These are phyloP conservation scores for Lactarius hengduanensis DNA, from an alignment of 768 basidiomycete species.

Conservation along the genomic window DNA sequence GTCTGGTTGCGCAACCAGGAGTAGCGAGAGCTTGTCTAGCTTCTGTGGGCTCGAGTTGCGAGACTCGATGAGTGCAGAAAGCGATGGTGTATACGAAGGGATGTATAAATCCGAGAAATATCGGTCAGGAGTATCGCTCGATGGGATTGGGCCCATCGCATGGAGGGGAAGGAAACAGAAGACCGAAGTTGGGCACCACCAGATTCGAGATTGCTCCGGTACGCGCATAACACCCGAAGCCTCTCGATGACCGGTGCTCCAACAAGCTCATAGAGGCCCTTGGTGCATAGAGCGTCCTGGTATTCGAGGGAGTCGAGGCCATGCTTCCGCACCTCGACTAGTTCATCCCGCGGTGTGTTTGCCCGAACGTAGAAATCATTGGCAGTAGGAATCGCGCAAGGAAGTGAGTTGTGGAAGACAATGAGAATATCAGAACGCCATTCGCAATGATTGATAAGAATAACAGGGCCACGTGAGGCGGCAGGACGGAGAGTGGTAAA, in stretches of 20 bases:
- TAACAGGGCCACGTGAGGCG: not conserved
- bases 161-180: constrained; percentile 26
- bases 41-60: not conserved
- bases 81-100: not conserved
- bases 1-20: constrained; percentile 11
- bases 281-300: not conserved
- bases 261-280: constrained; percentile 7
- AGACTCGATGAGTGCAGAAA: not conserved
- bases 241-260: not conserved
- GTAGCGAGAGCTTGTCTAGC: not conserved
- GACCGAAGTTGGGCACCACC: not conserved
- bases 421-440: constrained; percentile 22
- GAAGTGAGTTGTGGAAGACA: not conserved
- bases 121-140: not conserved
- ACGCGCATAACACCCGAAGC: constrained; percentile 1
- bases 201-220: constrained; percentile 1
- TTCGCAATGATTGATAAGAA: constrained; percentile 11
- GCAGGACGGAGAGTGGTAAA: constrained; percentile 12
- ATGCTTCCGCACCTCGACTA: not conserved
- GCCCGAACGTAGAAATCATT: constrained; percentile 5
- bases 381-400: not conserved
- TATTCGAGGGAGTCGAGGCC: not conserved
- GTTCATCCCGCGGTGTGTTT: not conserved
- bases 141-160: constrained; percentile 22
- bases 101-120: constrained; percentile 17